phyloP scores from a whole-genome alignment of 441 rosid species.

The Kokia cookei region DNA sequence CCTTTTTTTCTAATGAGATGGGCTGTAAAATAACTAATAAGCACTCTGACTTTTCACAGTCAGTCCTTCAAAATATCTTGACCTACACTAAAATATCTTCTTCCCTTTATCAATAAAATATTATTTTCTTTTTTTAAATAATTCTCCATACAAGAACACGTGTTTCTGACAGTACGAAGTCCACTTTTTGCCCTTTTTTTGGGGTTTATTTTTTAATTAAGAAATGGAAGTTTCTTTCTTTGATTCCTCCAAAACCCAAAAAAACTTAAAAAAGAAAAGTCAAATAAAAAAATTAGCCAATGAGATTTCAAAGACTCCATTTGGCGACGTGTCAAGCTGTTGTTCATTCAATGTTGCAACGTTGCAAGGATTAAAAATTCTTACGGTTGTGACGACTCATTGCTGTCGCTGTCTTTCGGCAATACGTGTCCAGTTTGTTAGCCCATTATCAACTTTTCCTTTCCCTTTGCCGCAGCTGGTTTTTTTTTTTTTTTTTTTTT shows the following conservation, averaged over 20 bases:
- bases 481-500: not conserved
- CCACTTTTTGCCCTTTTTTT: no score
- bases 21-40: no score
- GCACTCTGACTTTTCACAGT: not conserved
- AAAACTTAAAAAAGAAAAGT: not conserved
- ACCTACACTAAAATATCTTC: not conserved
- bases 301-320: not conserved
- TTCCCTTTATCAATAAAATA: not conserved
- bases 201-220: not conserved
- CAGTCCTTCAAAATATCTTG: not conserved
- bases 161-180: not conserved
- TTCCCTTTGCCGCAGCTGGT: slow-evolving; percentile 4
- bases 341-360: not conserved
- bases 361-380: not conserved
- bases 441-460: not conserved
- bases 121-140: no score
- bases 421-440: not conserved
- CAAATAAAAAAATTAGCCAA: not conserved
- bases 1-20: no score
- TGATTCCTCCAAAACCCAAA: not conserved
- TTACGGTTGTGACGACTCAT: not conserved
- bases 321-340: not conserved
- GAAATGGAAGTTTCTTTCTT: not conserved
- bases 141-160: not conserved
- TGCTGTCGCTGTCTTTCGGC: not conserved